Conservation (phyloP, 2,329 filamentous ascomycete species). For the Harringtonia lauricola region DNA sequence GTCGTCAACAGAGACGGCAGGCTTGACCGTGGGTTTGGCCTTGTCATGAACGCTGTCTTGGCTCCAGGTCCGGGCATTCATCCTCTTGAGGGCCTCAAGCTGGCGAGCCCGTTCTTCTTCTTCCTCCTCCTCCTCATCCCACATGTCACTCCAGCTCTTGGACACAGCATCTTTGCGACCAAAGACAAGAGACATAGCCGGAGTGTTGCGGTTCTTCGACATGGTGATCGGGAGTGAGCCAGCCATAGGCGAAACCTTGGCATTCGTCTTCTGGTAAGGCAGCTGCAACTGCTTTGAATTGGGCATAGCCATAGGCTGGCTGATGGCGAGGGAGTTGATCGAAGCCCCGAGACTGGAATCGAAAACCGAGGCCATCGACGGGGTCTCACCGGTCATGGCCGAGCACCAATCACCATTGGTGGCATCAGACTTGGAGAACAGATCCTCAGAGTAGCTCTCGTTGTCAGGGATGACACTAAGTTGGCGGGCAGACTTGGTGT, state of each 20-base stretch:
- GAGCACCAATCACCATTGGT: conserved; percentile 65
- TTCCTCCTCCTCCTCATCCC: conserved; percentile 82
- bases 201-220: conserved; percentile 58
- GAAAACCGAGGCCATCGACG: conserved; percentile 72
- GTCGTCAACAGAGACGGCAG: conserved; percentile 20
- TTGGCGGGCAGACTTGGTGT: conserved; percentile 62
- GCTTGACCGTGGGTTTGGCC: conserved; percentile 1
- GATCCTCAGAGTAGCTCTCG: conserved; percentile 69
- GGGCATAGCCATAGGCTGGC: conserved; percentile 26
- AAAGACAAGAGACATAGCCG: conserved; percentile 69
- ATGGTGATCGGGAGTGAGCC: conserved; percentile 70
- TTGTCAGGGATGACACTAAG: conserved; percentile 76
- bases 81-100: conserved; percentile 47
- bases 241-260: conserved; percentile 47
- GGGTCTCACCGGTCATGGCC: conserved; percentile 61
- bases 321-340: conserved; percentile 60
- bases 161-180: conserved; percentile 71
- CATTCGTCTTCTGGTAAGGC: too few species aligned
- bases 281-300: conserved; percentile 22
- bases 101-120: conserved; percentile 51
- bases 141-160: conserved; percentile 99
- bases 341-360: conserved; percentile 76
- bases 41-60: conserved; percentile 48
- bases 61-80: conserved; percentile 70
- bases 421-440: conserved; percentile 70